Conservation (phyloP, 73 alveolate species). For the Urostyla sp. region DNA sequence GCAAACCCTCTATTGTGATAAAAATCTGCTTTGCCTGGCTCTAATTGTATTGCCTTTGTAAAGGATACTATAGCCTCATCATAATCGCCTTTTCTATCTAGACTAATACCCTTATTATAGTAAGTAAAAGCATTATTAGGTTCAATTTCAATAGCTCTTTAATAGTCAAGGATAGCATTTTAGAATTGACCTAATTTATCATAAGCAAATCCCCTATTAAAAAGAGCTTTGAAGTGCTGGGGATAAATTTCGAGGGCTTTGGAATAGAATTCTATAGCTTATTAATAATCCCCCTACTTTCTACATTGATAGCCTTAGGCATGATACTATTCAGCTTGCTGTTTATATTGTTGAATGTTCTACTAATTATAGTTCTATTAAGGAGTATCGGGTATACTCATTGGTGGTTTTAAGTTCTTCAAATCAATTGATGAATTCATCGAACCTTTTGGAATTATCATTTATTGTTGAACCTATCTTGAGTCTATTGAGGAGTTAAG, state of each 20-base stretch:
- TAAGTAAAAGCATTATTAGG: conserved; percentile 95
- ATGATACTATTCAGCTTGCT: conserved; percentile 79
- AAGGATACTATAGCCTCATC: conserved; percentile 93
- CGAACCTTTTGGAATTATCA: conserved; percentile 26
- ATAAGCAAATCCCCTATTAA: conserved; percentile 97
- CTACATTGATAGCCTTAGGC: conserved; percentile 83
- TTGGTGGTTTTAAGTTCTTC: conserved; percentile 5
- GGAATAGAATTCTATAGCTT: conserved; percentile 79
- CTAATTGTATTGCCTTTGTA: conserved; percentile 92
- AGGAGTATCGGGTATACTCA: conserved; percentile 36
- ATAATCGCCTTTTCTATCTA: conserved; percentile 95
- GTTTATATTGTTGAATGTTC: conserved; percentile 28
- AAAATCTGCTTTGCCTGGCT: conserved; percentile 96
- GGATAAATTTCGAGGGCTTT: conserved; percentile 83
- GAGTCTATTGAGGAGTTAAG: conserved; percentile 40
- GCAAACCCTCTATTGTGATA: conserved; percentile 98
- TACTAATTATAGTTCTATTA: neutral
- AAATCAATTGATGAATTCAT: conserved; percentile 40
- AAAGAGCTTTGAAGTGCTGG: conserved; percentile 82
- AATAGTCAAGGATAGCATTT: conserved; percentile 94
- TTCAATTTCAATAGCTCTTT: conserved; percentile 94
- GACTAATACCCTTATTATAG: conserved; percentile 96
- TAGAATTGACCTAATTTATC: conserved; percentile 96
- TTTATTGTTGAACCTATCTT: neutral
- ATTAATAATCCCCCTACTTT: conserved; percentile 76